These are phyloP conservation scores for Cantharellus anzutake DNA, from an alignment of 768 basidiomycete species.

Conservation along the genomic window DNA sequence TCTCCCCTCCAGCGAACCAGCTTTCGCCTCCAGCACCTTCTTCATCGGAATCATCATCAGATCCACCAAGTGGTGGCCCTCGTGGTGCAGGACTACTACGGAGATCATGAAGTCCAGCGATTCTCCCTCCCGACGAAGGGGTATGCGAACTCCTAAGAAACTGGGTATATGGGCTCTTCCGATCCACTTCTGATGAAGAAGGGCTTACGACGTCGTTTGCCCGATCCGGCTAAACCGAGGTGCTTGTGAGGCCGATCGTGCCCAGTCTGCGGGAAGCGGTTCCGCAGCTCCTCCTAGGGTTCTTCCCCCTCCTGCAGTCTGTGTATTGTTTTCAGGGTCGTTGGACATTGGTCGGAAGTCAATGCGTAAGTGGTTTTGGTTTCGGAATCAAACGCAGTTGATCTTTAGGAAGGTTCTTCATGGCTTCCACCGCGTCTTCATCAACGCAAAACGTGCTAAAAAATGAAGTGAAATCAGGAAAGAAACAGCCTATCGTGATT, in stretches of 20 bases:
- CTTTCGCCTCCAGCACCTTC: conserved; percentile 31
- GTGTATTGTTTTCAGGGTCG: conserved; percentile 13
- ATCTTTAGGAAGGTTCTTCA: too few species aligned
- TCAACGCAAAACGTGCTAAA: not conserved
- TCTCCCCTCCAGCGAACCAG: conserved; percentile 90
- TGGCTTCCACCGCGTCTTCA: not conserved
- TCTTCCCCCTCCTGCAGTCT: conserved; percentile 23
- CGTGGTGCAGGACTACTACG: too few species aligned
- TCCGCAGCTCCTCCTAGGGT: conserved; percentile 31
- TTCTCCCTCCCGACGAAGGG: too few species aligned
- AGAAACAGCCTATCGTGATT: conserved; percentile 48
- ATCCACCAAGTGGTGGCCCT: conserved; percentile 24
- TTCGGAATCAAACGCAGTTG: too few species aligned
- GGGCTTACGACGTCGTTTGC: not conserved
- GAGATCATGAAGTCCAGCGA: too few species aligned
- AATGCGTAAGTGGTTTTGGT: too few species aligned
- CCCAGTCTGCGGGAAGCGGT: conserved; percentile 24
- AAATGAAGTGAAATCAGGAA: not conserved
- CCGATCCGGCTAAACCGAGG: conserved; percentile 9
- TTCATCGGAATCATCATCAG: conserved; percentile 27
- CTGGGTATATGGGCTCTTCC: too few species aligned
- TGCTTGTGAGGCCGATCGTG: not conserved
- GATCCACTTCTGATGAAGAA: not conserved
- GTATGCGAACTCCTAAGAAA: too few species aligned
- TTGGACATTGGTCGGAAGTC: not conserved